Evolutionary conservation across 257 asterid species (phyloP).

Genomic region (Solanum lignicaule): DNA sequence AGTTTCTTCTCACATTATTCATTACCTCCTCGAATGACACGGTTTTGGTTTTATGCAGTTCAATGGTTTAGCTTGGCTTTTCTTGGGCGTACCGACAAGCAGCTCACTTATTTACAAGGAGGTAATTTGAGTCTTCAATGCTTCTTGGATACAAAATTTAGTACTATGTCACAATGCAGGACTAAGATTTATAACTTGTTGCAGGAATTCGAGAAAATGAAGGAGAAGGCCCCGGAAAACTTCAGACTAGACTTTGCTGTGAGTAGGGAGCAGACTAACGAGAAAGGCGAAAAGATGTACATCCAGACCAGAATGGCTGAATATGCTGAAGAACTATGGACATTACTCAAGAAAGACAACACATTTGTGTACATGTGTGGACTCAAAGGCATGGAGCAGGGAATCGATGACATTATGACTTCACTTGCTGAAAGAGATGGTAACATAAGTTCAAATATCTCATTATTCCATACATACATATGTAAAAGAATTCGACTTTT

Average conservation of each 20-base stretch:
- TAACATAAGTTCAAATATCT: slow-evolving; percentile 11
- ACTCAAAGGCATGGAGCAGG: slow-evolving; percentile 92
- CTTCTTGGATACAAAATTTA: background rate
- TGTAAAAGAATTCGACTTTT: background rate
- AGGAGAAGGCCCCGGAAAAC: slow-evolving; percentile 58
- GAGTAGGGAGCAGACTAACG: slow-evolving; percentile 82
- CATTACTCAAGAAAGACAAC: slow-evolving; percentile 82
- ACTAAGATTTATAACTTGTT: background rate
- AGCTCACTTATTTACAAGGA: slow-evolving; percentile 90
- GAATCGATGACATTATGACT: slow-evolving; percentile 84
- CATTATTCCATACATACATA: background rate
- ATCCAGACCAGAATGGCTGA: slow-evolving; percentile 96
- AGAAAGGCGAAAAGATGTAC: slow-evolving; percentile 84
- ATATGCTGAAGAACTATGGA: slow-evolving; percentile 86
- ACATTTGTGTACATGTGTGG: slow-evolving; percentile 92
- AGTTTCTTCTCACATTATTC: background rate
- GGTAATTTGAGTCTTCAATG: slow-evolving; percentile 20
- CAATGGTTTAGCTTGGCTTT: slow-evolving; percentile 94
- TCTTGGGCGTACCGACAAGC: slow-evolving; percentile 93
- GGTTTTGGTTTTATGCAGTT: slow-evolving; percentile 29
- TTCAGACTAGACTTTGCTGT: slow-evolving; percentile 85
- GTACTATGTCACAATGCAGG: background rate
- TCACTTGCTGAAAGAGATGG: slow-evolving; percentile 82
- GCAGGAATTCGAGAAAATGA: slow-evolving; percentile 89
- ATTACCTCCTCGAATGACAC: background rate